A percentile compares a stretch with the other conserved stretches of the same genome.
Conservation (phyloP, 2,329 filamentous ascomycete genomes). For the Clonostachys chloroleuca region DNA sequence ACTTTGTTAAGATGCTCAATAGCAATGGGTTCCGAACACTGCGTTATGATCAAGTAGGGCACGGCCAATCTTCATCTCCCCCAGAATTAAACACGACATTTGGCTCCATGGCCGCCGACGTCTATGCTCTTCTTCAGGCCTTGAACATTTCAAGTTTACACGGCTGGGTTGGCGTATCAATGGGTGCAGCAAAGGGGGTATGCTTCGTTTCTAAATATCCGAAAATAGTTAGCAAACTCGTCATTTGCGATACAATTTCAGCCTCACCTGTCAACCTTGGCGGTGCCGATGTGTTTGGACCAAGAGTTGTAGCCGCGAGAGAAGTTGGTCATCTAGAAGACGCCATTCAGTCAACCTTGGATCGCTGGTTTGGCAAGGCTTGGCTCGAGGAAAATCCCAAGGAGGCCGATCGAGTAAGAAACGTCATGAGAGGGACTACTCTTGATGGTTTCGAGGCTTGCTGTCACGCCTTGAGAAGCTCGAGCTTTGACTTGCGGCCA, state of each 20-base stretch:
- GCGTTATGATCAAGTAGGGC: conserved; percentile 36
- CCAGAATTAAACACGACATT: conserved; percentile 29
- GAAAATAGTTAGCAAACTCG: conserved; percentile 26
- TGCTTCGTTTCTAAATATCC: conserved; percentile 31
- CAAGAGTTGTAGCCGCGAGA: conserved; percentile 24
- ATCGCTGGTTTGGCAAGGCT: conserved; percentile 32
- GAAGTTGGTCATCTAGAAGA: conserved; percentile 21
- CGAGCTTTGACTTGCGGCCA: conserved; percentile 30
- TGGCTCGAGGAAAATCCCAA: conserved; percentile 26
- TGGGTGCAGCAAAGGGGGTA: conserved; percentile 34
- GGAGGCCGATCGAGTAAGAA: conserved; percentile 25
- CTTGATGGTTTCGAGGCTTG: conserved; percentile 35
- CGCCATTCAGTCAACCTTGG: conserved; percentile 22
- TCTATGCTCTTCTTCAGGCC: conserved; percentile 22
- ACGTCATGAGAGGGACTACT: conserved; percentile 26
- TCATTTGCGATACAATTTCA: conserved; percentile 32
- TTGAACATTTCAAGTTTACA: conserved; percentile 22
- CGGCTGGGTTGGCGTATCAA: conserved; percentile 38
- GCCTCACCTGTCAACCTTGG: conserved; percentile 28
- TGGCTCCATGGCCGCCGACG: conserved; percentile 28
- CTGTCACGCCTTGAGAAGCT: conserved; percentile 26
- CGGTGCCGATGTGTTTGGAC: conserved; percentile 25
- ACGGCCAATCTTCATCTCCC: conserved; percentile 29
- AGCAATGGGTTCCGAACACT: conserved; percentile 28
- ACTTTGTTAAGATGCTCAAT: conserved; percentile 24